These are phyloP conservation scores for Arthroderma sp. DNA, from an alignment of 2,329 filamentous ascomycete genomes.

Conservation along the genomic window DNA sequence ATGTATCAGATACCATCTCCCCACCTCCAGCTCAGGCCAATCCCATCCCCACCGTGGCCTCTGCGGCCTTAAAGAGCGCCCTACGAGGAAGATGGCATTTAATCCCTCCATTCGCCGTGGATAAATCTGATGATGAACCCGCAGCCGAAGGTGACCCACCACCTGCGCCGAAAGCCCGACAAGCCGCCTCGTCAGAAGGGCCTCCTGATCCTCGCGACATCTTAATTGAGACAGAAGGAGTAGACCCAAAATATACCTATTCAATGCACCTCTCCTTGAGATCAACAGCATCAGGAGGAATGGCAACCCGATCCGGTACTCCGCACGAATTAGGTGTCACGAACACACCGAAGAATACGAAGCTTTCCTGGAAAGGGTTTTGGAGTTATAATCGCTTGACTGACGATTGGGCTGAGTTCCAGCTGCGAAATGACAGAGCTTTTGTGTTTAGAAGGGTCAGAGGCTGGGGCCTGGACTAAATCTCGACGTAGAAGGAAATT, in stretches of 20 bases:
- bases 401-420: constrained; percentile 81
- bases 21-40: constrained; percentile 15
- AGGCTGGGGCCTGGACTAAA: constrained; percentile 39
- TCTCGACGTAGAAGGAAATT: too few relatives aligned
- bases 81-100: constrained; percentile 54
- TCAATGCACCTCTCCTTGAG: constrained; percentile 64
- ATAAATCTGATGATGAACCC: not conserved
- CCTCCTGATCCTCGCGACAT: constrained; percentile 43
- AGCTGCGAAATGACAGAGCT: constrained; percentile 46
- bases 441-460: constrained; percentile 51
- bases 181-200: not conserved
- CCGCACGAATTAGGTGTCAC: constrained; percentile 2
- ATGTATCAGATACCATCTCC: constrained; percentile 30
- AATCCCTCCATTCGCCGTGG: constrained; percentile 25
- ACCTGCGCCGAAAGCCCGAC: not conserved
- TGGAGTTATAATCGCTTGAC: constrained; percentile 84
- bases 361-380: constrained; percentile 75
- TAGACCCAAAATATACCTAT: constrained; percentile 66
- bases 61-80: constrained; percentile 54
- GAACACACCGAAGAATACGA: constrained; percentile 59
- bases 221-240: constrained; percentile 75
- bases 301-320: constrained; percentile 22
- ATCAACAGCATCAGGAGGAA: constrained; percentile 36
- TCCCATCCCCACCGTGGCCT: constrained; percentile 25
- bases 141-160: not conserved